Evolutionary conservation across 2,329 filamentous ascomycete species (phyloP).

Genomic region (Ilyonectria sp.): DNA sequence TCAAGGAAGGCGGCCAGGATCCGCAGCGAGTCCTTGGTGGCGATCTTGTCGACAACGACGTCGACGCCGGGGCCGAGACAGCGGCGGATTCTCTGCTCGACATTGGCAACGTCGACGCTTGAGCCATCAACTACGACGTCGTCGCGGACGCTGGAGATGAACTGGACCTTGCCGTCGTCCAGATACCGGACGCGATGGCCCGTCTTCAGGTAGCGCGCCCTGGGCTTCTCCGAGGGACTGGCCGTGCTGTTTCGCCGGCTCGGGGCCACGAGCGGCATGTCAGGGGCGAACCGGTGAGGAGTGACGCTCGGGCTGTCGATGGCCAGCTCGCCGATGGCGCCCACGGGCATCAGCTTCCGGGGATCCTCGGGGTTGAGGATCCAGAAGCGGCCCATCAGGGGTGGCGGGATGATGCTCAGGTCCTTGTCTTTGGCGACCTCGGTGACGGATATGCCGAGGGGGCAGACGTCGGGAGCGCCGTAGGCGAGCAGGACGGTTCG

Average conservation of each 20-base stretch:
- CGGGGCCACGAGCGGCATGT: slow-evolving; percentile 48
- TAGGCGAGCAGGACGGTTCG: slow-evolving; percentile 66
- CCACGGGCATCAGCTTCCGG: slow-evolving; percentile 66
- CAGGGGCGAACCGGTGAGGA: slow-evolving; percentile 54
- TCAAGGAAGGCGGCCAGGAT: slow-evolving; percentile 66
- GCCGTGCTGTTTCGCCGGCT: slow-evolving; percentile 27
- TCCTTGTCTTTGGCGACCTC: slow-evolving; percentile 57
- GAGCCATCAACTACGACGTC: slow-evolving; percentile 58
- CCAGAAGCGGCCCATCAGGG: slow-evolving; percentile 66
- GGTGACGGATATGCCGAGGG: slow-evolving; percentile 65
- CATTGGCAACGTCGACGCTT: slow-evolving; percentile 58
- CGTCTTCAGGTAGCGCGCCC: slow-evolving; percentile 63
- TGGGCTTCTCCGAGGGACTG: slow-evolving; percentile 40
- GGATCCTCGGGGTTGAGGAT: slow-evolving; percentile 68
- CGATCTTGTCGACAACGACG: slow-evolving; percentile 64
- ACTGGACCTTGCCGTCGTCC: slow-evolving; percentile 64
- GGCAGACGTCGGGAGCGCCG: slow-evolving; percentile 66
- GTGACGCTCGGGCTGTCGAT: slow-evolving; percentile 65
- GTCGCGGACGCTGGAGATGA: slow-evolving; percentile 61
- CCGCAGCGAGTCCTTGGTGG: slow-evolving; percentile 59
- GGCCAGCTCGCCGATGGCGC: slow-evolving; percentile 71
- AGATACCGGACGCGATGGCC: slow-evolving; percentile 66
- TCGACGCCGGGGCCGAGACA: slow-evolving; percentile 64
- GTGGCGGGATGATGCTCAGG: slow-evolving; percentile 61
- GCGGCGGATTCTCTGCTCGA: slow-evolving; percentile 64